These are phyloP conservation scores for Leavenworthia alabamica DNA, from an alignment of 345 rosid species.

Conservation along the genomic window DNA sequence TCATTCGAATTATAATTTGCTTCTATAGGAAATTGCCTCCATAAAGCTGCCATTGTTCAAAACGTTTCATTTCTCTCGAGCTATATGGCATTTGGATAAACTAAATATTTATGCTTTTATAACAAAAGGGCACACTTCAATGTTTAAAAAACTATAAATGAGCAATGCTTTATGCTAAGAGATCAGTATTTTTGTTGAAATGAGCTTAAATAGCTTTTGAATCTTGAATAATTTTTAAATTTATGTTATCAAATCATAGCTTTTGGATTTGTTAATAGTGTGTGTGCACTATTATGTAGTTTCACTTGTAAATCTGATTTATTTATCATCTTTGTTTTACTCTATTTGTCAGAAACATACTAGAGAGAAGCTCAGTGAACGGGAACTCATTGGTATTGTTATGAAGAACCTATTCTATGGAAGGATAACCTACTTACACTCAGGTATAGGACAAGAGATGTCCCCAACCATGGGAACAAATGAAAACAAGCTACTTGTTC, in stretches of 20 bases:
- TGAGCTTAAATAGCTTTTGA: background rate
- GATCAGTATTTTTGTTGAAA: slow-evolving; percentile 1
- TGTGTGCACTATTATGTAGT: background rate
- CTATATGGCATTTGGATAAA: no score
- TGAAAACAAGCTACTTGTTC: slow-evolving; percentile 74
- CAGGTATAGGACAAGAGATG: slow-evolving; percentile 70
- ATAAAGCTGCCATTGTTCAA: no score
- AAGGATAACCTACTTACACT: slow-evolving; percentile 70
- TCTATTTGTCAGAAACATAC: slow-evolving; percentile 43
- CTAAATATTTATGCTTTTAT: no score
- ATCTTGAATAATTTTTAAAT: background rate
- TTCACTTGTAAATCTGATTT: background rate
- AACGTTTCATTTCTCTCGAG: no score
- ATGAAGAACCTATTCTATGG: slow-evolving; percentile 69
- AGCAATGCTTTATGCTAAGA: background rate
- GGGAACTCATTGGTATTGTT: slow-evolving; percentile 46
- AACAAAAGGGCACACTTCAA: background rate
- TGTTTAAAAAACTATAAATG: background rate
- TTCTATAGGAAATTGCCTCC: no score
- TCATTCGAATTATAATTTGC: background rate
- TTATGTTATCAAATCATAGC: background rate
- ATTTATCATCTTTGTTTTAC: background rate
- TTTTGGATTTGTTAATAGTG: background rate
- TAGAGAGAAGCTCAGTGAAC: slow-evolving; percentile 51
- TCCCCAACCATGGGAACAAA: slow-evolving; percentile 50